These are phyloP conservation scores for Fusarium guadeloupense DNA, from an alignment of 2,329 filamentous ascomycete species.

Conservation along the genomic window DNA sequence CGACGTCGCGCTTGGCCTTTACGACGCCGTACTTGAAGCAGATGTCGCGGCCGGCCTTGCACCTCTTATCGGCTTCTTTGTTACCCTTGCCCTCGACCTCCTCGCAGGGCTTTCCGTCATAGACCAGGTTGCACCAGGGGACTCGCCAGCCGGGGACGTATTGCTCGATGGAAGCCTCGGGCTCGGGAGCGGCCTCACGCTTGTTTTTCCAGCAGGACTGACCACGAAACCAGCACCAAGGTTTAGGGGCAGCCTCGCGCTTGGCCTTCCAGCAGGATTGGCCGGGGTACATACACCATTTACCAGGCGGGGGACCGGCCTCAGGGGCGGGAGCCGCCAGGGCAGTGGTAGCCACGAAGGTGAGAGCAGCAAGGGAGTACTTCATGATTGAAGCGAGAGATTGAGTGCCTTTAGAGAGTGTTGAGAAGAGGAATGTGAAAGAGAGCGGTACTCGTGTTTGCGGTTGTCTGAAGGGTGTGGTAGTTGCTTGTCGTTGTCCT, in stretches of 20 bases:
- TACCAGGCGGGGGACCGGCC: conserved; percentile 2
- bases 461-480: conserved; percentile 23
- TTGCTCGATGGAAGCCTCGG: neutral
- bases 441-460: conserved; percentile 27
- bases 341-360: conserved; percentile 30
- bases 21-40: neutral
- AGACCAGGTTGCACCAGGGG: neutral
- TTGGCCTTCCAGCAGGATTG: conserved; percentile 29
- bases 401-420: conserved; percentile 13
- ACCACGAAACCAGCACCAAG: conserved; percentile 52
- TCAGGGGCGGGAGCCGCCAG: conserved; percentile 17
- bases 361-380: conserved; percentile 41
- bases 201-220: conserved; percentile 55
- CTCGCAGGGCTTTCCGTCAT: conserved; percentile 4
- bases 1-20: conserved; percentile 1
- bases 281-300: conserved; percentile 20
- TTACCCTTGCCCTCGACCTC: neutral
- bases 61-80: neutral
- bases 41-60: neutral
- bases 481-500: conserved; percentile 30
- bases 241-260: conserved; percentile 35
- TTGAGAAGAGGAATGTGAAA: conserved; percentile 10
- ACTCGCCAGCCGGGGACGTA: neutral
- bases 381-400: conserved; percentile 39
- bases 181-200: conserved; percentile 53